phyloP scores from a whole-genome alignment of 2,329 filamentous ascomycete genomes.

The Blumeria hordei region DNA sequence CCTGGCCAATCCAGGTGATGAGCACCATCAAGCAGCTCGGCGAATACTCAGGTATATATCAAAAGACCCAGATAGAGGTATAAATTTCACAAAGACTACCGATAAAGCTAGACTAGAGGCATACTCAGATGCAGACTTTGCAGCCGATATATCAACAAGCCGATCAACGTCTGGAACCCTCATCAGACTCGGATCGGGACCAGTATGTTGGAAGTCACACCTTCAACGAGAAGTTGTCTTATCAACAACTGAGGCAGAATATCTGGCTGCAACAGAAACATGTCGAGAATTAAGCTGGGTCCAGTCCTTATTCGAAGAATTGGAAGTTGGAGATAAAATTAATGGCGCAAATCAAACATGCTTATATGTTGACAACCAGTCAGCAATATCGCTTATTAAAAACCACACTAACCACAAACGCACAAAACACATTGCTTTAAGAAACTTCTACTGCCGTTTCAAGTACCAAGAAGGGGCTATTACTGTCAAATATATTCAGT shows the following conservation, averaged over 20 bases:
- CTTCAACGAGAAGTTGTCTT: not conserved
- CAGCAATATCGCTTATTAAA: not conserved
- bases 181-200: not conserved
- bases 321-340: not conserved
- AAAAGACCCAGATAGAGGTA: not conserved
- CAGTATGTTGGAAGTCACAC: not conserved
- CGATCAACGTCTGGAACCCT: not conserved
- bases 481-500: not conserved
- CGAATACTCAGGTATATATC: not conserved
- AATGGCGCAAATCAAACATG: not conserved
- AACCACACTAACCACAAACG: not conserved
- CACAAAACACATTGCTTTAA: not conserved
- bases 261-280: not conserved
- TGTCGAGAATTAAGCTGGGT: not conserved
- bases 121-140: not conserved
- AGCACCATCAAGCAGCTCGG: not conserved
- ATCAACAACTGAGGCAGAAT: not conserved
- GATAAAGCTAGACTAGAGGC: not conserved
- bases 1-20: not conserved
- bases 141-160: not conserved
- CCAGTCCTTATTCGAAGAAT: not conserved
- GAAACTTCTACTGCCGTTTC: not conserved
- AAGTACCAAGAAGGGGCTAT: not conserved
- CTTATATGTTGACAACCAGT: not conserved
- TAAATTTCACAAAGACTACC: not conserved